These are phyloP conservation scores for Elsinoe batatas DNA, from an alignment of 2,329 filamentous ascomycete genomes.

Conservation along the genomic window DNA sequence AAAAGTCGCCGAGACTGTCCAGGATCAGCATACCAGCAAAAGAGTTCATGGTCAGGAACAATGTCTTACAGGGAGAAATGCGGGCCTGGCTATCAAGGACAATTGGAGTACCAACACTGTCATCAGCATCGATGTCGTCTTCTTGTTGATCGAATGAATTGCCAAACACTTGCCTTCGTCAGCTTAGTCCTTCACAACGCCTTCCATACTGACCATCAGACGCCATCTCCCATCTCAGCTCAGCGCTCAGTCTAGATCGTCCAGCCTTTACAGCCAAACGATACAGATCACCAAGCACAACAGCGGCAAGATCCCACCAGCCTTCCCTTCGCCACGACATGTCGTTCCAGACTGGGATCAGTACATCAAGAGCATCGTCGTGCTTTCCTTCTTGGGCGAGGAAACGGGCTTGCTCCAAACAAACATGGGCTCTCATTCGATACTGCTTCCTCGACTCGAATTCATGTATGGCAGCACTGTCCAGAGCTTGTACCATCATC, in stretches of 20 bases:
- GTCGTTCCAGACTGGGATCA: slow-evolving; percentile 45
- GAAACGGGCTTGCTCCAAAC: slow-evolving; percentile 46
- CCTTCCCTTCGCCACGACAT: slow-evolving; percentile 50
- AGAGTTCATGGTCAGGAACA: too few relatives aligned
- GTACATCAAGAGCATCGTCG: slow-evolving; percentile 40
- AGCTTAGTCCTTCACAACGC: not conserved
- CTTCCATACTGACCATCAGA: slow-evolving; percentile 12
- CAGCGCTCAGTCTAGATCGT: slow-evolving; percentile 5
- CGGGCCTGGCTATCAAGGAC: slow-evolving; percentile 13
- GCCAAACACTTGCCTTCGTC: not conserved
- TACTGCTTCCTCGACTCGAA: slow-evolving; percentile 45
- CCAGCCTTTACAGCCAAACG: slow-evolving; percentile 35
- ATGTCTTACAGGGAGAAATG: slow-evolving; percentile 13
- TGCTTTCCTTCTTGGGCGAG: slow-evolving; percentile 42
- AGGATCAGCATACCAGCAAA: not conserved
- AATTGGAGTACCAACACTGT: slow-evolving; percentile 6
- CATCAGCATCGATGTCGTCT: not conserved
- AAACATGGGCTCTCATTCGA: slow-evolving; percentile 45
- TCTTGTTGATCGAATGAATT: not conserved
- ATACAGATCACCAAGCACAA: slow-evolving; percentile 44
- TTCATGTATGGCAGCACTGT: slow-evolving; percentile 35
- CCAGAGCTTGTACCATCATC: slow-evolving; percentile 39
- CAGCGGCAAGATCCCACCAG: slow-evolving; percentile 49
- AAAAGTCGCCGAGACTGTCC: slow-evolving; percentile 12
- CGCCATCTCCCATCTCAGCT: slow-evolving; percentile 16